These are phyloP conservation scores for Colletotrichum tropicicola DNA, from an alignment of 2,329 filamentous ascomycete species.

Conservation along the genomic window DNA sequence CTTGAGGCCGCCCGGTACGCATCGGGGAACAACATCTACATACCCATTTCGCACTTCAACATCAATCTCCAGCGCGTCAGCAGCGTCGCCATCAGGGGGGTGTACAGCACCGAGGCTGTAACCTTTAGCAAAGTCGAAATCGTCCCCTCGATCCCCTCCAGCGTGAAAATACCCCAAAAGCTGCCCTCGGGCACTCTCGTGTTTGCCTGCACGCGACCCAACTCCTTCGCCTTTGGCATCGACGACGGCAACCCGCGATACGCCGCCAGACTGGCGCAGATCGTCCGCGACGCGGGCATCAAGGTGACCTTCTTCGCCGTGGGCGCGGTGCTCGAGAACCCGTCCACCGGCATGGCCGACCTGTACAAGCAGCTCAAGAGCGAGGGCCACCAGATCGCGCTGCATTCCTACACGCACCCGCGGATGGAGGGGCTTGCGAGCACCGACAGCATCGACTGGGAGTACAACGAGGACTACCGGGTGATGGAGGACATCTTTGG, in stretches of 20 bases:
- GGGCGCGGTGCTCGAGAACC: conserved; percentile 67
- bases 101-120: conserved; percentile 63
- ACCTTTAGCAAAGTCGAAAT: conserved; percentile 68
- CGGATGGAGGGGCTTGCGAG: conserved; percentile 67
- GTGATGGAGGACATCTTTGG: conserved; percentile 52
- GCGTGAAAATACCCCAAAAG: conserved; percentile 65
- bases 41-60: conserved; percentile 73
- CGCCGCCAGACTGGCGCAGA: conserved; percentile 57
- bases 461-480: conserved; percentile 65
- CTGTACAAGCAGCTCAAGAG: conserved; percentile 71
- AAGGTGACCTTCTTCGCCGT: conserved; percentile 79
- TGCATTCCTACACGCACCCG: conserved; percentile 77
- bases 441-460: conserved; percentile 66
- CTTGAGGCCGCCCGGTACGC: conserved; percentile 70
- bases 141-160: conserved; percentile 60
- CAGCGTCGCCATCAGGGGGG: conserved; percentile 71
- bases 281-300: conserved; percentile 68
- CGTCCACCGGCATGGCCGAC: conserved; percentile 66
- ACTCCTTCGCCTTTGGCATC: conserved; percentile 77
- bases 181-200: conserved; percentile 68
- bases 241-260: conserved; percentile 70
- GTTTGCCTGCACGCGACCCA: conserved; percentile 72
- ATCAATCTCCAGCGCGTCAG: conserved; percentile 65
- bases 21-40: conserved; percentile 66
- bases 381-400: conserved; percentile 73